These are phyloP conservation scores for Saturnispora halmiae DNA, from an alignment of 805 yeast genomes.

Conservation along the genomic window DNA sequence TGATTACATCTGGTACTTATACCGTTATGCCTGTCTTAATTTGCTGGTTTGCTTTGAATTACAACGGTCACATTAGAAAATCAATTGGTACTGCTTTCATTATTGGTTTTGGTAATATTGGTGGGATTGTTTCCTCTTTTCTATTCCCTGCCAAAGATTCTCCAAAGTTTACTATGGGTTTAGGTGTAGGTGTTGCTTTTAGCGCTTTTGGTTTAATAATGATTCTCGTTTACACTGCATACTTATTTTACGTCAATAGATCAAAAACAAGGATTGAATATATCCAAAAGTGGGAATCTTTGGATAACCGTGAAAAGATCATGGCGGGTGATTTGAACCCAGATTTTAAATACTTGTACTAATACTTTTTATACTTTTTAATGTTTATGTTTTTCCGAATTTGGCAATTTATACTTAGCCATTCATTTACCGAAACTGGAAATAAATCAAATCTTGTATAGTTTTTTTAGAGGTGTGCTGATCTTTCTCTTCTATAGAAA, in stretches of 20 bases:
- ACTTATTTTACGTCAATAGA: constrained; percentile 28
- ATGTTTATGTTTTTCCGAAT: constrained; percentile 2
- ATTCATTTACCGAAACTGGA: constrained; percentile 1
- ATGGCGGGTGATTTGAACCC: constrained; percentile 35
- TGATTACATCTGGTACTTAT: constrained; percentile 50
- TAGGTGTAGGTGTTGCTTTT: constrained; percentile 42
- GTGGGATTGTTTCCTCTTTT: constrained; percentile 58
- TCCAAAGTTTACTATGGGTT: constrained; percentile 51
- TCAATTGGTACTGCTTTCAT: constrained; percentile 41
- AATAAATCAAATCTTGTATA: background rate
- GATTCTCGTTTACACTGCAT: constrained; percentile 27
- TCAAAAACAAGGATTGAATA: constrained; percentile 28
- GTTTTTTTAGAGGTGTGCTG: background rate
- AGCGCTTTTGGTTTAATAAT: constrained; percentile 33
- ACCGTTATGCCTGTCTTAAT: constrained; percentile 60
- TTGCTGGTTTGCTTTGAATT: constrained; percentile 58
- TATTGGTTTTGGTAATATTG: constrained; percentile 66
- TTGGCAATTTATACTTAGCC: background rate
- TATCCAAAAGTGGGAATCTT: constrained; percentile 23
- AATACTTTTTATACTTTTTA: constrained; percentile 1
- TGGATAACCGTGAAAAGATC: constrained; percentile 24
- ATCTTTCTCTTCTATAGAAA: background rate
- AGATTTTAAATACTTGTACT: constrained; percentile 38
- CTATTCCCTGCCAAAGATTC: constrained; percentile 46
- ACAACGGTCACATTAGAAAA: constrained; percentile 54